Conservation (phyloP, 2,329 filamentous ascomycete species). For the Colletotrichum sublineola region DNA sequence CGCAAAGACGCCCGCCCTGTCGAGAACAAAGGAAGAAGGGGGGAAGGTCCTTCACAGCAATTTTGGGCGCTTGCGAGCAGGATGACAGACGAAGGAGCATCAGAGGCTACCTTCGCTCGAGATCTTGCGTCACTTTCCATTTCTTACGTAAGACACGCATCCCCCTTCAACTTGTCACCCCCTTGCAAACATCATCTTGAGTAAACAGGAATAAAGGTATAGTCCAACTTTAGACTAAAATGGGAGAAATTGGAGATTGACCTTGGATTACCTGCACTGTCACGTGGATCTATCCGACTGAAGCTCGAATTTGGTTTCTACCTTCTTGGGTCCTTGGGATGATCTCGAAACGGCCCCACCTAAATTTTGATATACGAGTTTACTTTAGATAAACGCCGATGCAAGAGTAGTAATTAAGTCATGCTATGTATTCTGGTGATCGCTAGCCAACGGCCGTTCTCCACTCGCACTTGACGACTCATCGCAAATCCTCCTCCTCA, state of each 20-base stretch:
- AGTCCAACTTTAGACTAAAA: background rate
- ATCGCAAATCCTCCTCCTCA: conserved; percentile 10
- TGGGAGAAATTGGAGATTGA: background rate
- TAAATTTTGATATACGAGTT: conserved; percentile 40
- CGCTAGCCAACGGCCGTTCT: conserved; percentile 17
- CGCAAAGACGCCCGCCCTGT: conserved; percentile 20
- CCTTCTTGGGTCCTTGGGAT: conserved; percentile 28
- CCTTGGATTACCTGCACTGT: conserved; percentile 31
- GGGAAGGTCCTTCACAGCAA: conserved; percentile 32
- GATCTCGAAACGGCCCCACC: conserved; percentile 40
- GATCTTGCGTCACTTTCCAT: conserved; percentile 6
- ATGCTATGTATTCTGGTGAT: conserved; percentile 35
- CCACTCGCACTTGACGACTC: conserved; percentile 25
- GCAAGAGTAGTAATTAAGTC: conserved; percentile 31
- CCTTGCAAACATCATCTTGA: background rate
- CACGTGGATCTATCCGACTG: conserved; percentile 31
- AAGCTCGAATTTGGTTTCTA: conserved; percentile 4
- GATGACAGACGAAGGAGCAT: background rate
- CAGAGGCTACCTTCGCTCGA: background rate
- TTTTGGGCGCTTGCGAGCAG: conserved; percentile 37
- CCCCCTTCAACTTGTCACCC: background rate
- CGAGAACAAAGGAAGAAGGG: conserved; percentile 25
- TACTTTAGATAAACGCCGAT: conserved; percentile 39
- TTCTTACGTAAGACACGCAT: conserved; percentile 5
- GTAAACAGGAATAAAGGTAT: background rate